These are phyloP conservation scores for Wallacemonas collosoma DNA, from an alignment of 208 protist genomes.

Conservation along the genomic window DNA sequence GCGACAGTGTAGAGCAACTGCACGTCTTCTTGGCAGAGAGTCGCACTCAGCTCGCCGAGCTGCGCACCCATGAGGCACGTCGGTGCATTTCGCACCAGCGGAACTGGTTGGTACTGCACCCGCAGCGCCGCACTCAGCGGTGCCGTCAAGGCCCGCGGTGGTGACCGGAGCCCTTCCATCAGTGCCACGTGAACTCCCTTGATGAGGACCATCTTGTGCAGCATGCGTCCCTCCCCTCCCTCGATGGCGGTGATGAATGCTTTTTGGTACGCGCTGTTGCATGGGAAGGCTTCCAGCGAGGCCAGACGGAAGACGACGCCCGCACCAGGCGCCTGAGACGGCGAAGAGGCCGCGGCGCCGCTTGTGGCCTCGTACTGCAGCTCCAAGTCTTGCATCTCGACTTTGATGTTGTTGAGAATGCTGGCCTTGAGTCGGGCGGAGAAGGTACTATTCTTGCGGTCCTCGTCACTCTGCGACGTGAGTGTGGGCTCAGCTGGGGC, in stretches of 20 bases:
- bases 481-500: background rate
- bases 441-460: conserved; percentile 53
- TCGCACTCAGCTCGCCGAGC: conserved; percentile 25
- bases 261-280: conserved; percentile 32
- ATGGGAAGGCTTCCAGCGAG: conserved; percentile 40
- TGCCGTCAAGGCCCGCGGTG: conserved; percentile 14
- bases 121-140: conserved; percentile 30
- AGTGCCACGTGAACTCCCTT: conserved; percentile 45
- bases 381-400: conserved; percentile 54
- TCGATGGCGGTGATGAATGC: conserved; percentile 33
- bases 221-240: conserved; percentile 32
- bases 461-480: conserved; percentile 3
- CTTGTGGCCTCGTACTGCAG: conserved; percentile 48
- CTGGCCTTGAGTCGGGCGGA: conserved; percentile 68
- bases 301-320: conserved; percentile 8
- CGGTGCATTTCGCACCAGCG: conserved; percentile 32
- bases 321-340: background rate
- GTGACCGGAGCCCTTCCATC: background rate
- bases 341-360: background rate
- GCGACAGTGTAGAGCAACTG: conserved; percentile 29
- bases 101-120: conserved; percentile 52
- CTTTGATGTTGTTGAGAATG: conserved; percentile 80
- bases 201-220: conserved; percentile 57
- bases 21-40: conserved; percentile 20
- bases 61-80: conserved; percentile 26